Evolutionary conservation across 495 filamentous ascomycete species (phyloP), one percentile per base, ranked within the genome.

Genomic region (Tuber calosporum): DNA sequence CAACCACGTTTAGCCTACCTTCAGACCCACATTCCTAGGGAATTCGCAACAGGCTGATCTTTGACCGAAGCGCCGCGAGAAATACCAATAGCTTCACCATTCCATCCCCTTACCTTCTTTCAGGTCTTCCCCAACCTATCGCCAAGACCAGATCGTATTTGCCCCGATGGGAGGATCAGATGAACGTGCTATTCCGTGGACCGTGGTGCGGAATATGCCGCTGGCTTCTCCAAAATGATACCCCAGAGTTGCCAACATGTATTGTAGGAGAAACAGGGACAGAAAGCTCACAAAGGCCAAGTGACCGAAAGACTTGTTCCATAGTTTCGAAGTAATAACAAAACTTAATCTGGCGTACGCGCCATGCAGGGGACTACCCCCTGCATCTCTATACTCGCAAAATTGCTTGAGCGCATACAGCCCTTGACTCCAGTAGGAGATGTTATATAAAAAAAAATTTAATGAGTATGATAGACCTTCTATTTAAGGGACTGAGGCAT

Each of bases 311-410:
- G 53, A 11, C 26, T 30, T 30, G 4, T 26, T 30, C 53, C 17
- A 11, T 62, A 30, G n/a, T 17, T 62, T 62, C 9, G 53, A 62
- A 62, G 53, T 8, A 62, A 62, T 26, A 62, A 62, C 53, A 62
- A 62, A 62, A 62, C 53, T 62, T n/a, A 62, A 62, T 62, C 53
- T 62, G 53, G 53, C n/a, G 53, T 62, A 62, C 53, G 53, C 53
- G 53, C 53, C 53, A 62, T 62, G 53, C 53, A 62, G 53, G 53
- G 53, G 53, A 62, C 26, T 4, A 22, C 53, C 53, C 53, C 53
- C 53, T 62, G 53, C 53, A 30, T 62, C 26, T 30, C 13, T 30
- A 62, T 30, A 62, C 11, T 13, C 53, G 26, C 17, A 62, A 62
- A 62, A 62, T 62, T 30, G 53, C 53, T 62, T 62, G 53, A 62